Evolutionary conservation across 352 stramenopile species (phyloP).

Genomic region (Globisporangium takayamanum): DNA sequence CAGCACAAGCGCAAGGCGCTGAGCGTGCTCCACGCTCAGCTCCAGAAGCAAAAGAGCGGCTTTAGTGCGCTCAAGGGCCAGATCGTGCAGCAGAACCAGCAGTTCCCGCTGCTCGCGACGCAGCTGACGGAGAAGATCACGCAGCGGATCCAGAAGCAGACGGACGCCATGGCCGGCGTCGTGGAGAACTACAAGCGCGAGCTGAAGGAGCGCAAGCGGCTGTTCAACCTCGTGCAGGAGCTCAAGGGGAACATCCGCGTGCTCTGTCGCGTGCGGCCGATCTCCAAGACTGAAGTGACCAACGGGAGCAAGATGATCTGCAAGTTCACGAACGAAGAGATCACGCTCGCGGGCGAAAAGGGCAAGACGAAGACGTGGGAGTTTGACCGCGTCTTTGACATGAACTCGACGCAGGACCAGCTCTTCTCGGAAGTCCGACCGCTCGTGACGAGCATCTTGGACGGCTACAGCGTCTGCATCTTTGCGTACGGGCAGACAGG

Average conservation of each 20-base stretch:
- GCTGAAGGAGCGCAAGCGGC: conserved; percentile 84
- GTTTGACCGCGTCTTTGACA: conserved; percentile 84
- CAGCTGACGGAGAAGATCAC: conserved; percentile 73
- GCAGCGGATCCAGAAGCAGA: conserved; percentile 62
- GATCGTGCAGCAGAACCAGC: conserved; percentile 42
- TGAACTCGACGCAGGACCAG: conserved; percentile 64
- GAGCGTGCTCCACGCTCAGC: conserved; percentile 26
- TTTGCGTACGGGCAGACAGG: conserved; percentile 88
- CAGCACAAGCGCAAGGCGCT: conserved; percentile 48
- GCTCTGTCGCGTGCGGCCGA: conserved; percentile 93
- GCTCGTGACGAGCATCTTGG: conserved; percentile 79
- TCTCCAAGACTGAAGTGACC: conserved; percentile 68
- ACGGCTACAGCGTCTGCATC: conserved; percentile 88
- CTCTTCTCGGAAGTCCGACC: conserved; percentile 73
- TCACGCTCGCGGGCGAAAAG: conserved; percentile 72
- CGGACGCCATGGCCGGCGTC: conserved; percentile 74
- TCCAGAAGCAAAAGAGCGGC: conserved; percentile 53
- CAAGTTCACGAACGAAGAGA: conserved; percentile 78
- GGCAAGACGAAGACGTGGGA: conserved; percentile 85
- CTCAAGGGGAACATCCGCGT: conserved; percentile 97
- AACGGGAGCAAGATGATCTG: conserved; percentile 77
- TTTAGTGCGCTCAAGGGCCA: conserved; percentile 46
- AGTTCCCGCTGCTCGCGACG: conserved; percentile 48
- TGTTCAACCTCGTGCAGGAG: conserved; percentile 95
- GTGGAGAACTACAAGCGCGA: conserved; percentile 88